Percentiles rank a stretch among this genome's conserved stretches.
phyloP scores from a whole-genome alignment of 2,329 filamentous ascomycete species.

The Aspergillus sergii region DNA sequence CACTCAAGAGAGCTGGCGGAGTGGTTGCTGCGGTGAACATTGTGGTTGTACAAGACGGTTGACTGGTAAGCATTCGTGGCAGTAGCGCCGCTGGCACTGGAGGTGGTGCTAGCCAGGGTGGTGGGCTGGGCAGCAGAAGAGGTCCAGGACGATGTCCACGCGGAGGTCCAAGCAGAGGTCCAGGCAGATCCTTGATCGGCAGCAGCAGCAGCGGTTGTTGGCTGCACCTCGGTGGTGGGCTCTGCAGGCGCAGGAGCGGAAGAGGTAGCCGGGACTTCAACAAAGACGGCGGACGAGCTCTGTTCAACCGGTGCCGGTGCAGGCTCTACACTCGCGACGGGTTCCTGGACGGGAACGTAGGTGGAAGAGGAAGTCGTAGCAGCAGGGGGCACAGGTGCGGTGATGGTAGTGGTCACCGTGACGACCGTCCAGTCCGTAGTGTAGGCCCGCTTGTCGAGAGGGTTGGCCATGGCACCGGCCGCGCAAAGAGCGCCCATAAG shows the following conservation, averaged over 20 bases:
- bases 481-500: slow-evolving; percentile 41
- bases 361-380: slow-evolving; percentile 17
- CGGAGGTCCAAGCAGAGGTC: background rate
- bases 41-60: slow-evolving; percentile 70
- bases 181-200: background rate
- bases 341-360: slow-evolving; percentile 9
- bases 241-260: slow-evolving; percentile 7
- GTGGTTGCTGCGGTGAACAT: slow-evolving; percentile 83
- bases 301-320: slow-evolving; percentile 1
- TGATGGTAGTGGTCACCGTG: slow-evolving; percentile 41
- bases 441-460: slow-evolving; percentile 38
- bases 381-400: slow-evolving; percentile 17
- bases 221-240: slow-evolving; percentile 1
- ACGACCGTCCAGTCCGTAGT: slow-evolving; percentile 40
- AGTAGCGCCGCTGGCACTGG: slow-evolving; percentile 20
- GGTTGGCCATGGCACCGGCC: slow-evolving; percentile 35
- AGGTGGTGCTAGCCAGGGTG: slow-evolving; percentile 19
- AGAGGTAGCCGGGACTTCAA: slow-evolving; percentile 2
- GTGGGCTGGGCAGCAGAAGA: slow-evolving; percentile 8
- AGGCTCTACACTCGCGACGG: slow-evolving; percentile 1
- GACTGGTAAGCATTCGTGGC: slow-evolving; percentile 20
- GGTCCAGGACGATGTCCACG: slow-evolving; percentile 12
- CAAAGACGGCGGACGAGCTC: background rate
- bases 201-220: background rate
- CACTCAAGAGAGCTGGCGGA: slow-evolving; percentile 67